Evolutionary conservation across 2,329 filamentous ascomycete species (phyloP), one percentile per base, ranked within the genome.

Genomic region (Alternaria sp.): DNA sequence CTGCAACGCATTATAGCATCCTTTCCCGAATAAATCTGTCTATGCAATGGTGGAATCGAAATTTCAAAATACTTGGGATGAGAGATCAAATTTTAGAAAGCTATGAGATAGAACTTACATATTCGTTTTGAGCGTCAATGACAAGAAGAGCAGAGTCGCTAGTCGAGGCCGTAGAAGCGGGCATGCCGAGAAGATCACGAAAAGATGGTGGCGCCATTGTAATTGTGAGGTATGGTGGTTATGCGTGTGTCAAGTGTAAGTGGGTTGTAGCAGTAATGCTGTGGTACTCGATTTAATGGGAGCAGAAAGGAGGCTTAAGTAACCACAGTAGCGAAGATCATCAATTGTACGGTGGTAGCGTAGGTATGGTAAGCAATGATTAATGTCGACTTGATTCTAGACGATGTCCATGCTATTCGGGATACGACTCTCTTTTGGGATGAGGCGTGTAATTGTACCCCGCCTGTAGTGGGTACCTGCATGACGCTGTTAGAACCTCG

Each of bases 151-250:
- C 48, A 64, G 85, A 87, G 78, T 91, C 87, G 44, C 77, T 74
- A 0, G 84, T 79, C 0, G 85, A 85, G 8, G 88, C 88, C 0
- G 84, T 85, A 14, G 85, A 87, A 25, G 84, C 83, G 10, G 81
- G 72, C 12, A 84, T 78, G 59, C 88, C 88, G 56, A 90, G 70
- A 59, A 87, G 77, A 16, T 78, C 60, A 59, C 86, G 85, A 79
- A 87, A 85, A 14, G 62, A 62, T 40, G 54, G 34, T 28, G 62
- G 52, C 6, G 62, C 51, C 66, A 68, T 68, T 27, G 32, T 28
- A 20, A 22, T 32, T 22, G 14, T 0, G 20, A 20, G 3, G 12
- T 52, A 30, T 30, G 28, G 20, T 52, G 25, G 4, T 28, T n/a
- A 27, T 27, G n/a, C 1, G 49, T 14, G 25, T 28, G 10, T 16